A percentile compares a stretch with the other conserved stretches of the same genome.
Evolutionary conservation across 2,329 filamentous ascomycete genomes (phyloP).

Genomic region (Zymoseptoria passerinii): DNA sequence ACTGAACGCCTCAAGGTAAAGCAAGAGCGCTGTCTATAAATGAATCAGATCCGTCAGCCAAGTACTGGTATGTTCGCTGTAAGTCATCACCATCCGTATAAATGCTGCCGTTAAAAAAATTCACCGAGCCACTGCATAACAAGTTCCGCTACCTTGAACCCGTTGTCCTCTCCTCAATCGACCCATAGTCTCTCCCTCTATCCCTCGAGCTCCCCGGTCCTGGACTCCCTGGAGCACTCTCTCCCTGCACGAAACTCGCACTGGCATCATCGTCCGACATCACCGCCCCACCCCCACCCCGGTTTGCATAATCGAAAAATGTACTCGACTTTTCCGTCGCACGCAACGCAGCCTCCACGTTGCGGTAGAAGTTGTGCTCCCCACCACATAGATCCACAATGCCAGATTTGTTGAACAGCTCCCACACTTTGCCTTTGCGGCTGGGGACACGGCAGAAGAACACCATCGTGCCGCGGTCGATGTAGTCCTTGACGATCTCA

Average conservation of each 20-base stretch:
- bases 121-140: neutral
- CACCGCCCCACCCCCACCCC: neutral
- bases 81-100: neutral
- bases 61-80: neutral
- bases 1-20: neutral
- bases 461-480: slow-evolving; percentile 65
- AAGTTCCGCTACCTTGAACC: neutral
- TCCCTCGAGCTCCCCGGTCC: neutral
- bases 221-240: slow-evolving; percentile 1
- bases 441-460: slow-evolving; percentile 58
- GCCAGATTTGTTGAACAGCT: slow-evolving; percentile 66
- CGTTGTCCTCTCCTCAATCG: neutral
- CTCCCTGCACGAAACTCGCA: slow-evolving; percentile 5
- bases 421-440: slow-evolving; percentile 53
- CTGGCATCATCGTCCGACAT: neutral
- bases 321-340: slow-evolving; percentile 59
- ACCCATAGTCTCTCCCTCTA: neutral
- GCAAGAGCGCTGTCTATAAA: neutral
- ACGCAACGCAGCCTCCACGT: slow-evolving; percentile 75
- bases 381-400: slow-evolving; percentile 81
- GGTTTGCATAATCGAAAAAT: slow-evolving; percentile 5
- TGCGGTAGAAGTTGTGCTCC: slow-evolving; percentile 65
- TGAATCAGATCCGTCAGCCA: neutral
- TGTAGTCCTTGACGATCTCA: slow-evolving; percentile 78
- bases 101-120: neutral